A percentile compares a stretch with the other conserved stretches of the same genome.
Evolutionary conservation across 805 yeast species (phyloP).

Genomic region (Blastobotrys chiropterorum): DNA sequence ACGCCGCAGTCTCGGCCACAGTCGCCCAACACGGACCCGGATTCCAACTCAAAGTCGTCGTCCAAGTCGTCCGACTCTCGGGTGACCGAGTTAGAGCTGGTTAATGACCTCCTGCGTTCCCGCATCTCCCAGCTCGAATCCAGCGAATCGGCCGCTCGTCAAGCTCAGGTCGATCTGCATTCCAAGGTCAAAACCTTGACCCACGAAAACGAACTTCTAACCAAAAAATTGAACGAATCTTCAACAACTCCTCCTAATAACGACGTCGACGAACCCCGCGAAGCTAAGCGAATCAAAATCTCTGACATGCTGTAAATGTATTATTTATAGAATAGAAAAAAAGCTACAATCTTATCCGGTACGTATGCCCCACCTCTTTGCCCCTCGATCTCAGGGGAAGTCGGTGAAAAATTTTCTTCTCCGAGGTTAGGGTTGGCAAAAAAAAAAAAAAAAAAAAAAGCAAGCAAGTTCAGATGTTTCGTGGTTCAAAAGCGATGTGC

Average conservation of each 20-base stretch:
- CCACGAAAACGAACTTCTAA: background rate
- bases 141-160: constrained; percentile 30
- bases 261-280: constrained; percentile 6
- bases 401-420: background rate
- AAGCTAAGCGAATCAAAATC: constrained; percentile 16
- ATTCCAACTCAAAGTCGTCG: constrained; percentile 16
- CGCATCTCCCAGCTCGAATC: constrained; percentile 74
- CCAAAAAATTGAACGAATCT: background rate
- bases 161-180: constrained; percentile 3
- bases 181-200: background rate
- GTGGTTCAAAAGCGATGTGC: no score
- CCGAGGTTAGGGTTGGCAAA: constrained; percentile 1
- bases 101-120: constrained; percentile 55
- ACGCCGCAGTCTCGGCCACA: constrained; percentile 24
- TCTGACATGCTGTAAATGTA: constrained; percentile 12
- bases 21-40: constrained; percentile 14
- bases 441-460: no score
- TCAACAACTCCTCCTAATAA: constrained; percentile 3
- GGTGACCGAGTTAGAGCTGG: constrained; percentile 80
- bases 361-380: background rate
- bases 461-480: no score
- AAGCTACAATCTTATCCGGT: background rate
- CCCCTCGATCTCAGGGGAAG: background rate
- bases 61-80: constrained; percentile 7
- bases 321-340: background rate